Evolutionary conservation across 805 yeast genomes (phyloP), one percentile per base, ranked within the genome.

Genomic region (Wickerhamomyces strasburgensis): DNA sequence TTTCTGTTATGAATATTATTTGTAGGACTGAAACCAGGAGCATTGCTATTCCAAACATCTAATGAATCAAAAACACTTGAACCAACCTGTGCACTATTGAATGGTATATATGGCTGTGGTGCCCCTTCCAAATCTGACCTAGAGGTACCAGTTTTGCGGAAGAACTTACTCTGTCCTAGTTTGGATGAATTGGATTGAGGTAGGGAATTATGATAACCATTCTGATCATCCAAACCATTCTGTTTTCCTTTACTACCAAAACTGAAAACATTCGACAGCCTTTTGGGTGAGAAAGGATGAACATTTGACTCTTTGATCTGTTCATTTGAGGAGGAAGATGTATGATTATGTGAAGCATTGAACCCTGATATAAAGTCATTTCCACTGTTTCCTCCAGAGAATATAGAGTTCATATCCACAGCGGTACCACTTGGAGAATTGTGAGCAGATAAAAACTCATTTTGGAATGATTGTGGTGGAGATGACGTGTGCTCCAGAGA

Each of bases 261-360:
- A 2, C 48, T 41, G 31, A 59, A 50, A 3, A 52, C 59, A 37
- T 41, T 52, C 1, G 62, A 57, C 29, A 58, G 46, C 27, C 58
- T 51, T 42, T 57, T 56, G 27, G 61, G 60, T 8, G 62, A 56
- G 30, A 58, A 41, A 21, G 40, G 38, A 28, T 43, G 46, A 17
- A 38, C 40, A 24, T 42, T 38, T 4, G 39, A 5, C 25, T 21
- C 25, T 21, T 21, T 21, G 7, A 11, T 7, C 11, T 29, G 30
- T 9, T 44, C 49, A 8, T 54, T 47, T 8, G 49, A 40, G 9
- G 35, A 29, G 10, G 42, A 38, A 16, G 48, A 36, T 16, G 41
- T 40, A 14, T 7, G n/a, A n/a, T n/a, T n/a, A n/a, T 35, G 29
- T 17, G 17, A 33, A 6, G 14, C 10, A 37, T n/a, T n/a, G n/a